Conservation (phyloP, 2,329 filamentous ascomycete species). For the Fusarium beomiforme region DNA sequence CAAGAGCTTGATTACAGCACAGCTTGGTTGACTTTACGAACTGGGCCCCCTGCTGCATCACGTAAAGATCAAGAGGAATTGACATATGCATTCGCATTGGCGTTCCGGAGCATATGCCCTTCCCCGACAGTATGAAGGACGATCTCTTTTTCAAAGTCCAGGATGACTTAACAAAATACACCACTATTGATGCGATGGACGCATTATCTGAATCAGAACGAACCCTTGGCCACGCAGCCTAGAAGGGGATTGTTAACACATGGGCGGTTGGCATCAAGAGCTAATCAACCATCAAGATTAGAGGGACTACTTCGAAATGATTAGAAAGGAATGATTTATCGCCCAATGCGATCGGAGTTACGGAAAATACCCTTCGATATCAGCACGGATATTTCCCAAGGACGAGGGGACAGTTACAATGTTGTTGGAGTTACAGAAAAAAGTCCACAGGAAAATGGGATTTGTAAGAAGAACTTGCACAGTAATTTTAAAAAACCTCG, state of each 20-base stretch:
- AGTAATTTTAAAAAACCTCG: neutral
- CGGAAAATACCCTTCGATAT: neutral
- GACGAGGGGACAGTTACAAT: neutral
- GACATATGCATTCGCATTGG: too few species aligned
- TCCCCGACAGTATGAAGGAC: too few species aligned
- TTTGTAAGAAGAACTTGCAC: neutral
- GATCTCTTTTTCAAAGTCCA: too few species aligned
- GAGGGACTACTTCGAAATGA: neutral
- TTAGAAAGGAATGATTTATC: neutral
- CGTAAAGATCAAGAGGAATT: too few species aligned
- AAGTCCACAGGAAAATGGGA: neutral
- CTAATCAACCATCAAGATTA: neutral
- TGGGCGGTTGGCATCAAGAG: neutral
- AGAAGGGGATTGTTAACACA: neutral
- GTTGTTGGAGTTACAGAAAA: neutral
- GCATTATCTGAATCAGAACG: too few species aligned
- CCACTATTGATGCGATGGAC: too few species aligned
- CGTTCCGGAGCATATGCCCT: too few species aligned
- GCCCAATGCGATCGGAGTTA: neutral
- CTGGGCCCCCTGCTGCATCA: too few species aligned
- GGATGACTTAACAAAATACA: too few species aligned
- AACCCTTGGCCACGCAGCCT: neutral
- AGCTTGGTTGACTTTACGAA: neutral
- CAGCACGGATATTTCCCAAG: neutral
- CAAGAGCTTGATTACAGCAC: neutral